Base-by-base conservation (phyloP, 2,329 filamentous ascomycete genomes). In the Fusarium irregulare region DNA sequence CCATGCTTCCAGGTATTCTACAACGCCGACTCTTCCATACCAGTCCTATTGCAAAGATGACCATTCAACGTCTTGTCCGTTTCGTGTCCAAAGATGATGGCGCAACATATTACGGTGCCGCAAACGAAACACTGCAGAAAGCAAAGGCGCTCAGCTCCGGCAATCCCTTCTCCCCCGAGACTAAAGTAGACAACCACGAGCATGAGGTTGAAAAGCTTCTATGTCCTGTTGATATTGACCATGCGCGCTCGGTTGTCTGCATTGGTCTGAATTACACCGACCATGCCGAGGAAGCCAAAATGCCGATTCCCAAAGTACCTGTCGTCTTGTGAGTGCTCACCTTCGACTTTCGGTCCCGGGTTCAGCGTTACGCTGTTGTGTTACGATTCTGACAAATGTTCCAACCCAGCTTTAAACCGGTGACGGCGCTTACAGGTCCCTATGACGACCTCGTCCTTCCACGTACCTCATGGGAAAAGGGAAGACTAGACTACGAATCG, bases 381-480 rank as follows among this genome's bases (percentile, higher is more conserved):
- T 21, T n/a, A n/a, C n/a, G n/a, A n/a, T n/a, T n/a, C n/a, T n/a
- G n/a, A n/a, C n/a, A n/a, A n/a, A n/a, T n/a, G n/a, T n/a, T n/a
- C n/a, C n/a, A n/a, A n/a, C n/a, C n/a, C n/a, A n/a, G 30, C 27
- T 34, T 49, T 2, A 49, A 49, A 6, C 47, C 47, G 20, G 47
- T 34, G 20, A 49, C 47, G 7, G 47, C 47, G 1, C 47, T 49
- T 23, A 32, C 47, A 0, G 47, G 47, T 3, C 47, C 47, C 3
- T 20, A 49, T 12, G 30, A 49, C 13, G 30, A 49, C 16, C 47
- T 49, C 3, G 47, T 49, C n/a, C 47, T 49, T 18, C 47, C 47
- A 3, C 47, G 20, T 23, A 34, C 47, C 6, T 49, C 47, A 18
- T 49, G 47, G 47, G 47, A 49, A 20, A 49, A 49, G 47, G 47